phyloP scores from a whole-genome alignment of 2,329 filamentous ascomycete genomes.

The Periconia digitata region DNA sequence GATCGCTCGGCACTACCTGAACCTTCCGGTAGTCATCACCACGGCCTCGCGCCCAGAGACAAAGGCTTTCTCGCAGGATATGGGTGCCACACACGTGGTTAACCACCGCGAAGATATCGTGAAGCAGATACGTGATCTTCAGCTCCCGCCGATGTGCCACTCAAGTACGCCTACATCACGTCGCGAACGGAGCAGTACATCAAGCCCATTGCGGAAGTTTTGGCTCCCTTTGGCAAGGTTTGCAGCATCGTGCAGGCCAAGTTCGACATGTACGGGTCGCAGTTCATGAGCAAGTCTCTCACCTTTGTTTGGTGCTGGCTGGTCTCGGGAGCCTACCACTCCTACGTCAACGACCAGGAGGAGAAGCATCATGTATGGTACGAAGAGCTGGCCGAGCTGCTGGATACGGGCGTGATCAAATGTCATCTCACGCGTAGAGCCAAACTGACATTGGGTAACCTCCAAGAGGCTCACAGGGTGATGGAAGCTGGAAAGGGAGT shows the following conservation, averaged over 20 bases:
- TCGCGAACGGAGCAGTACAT: conserved; percentile 46
- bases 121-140: conserved; percentile 40
- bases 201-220: conserved; percentile 40
- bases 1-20: conserved; percentile 45
- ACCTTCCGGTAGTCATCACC: conserved; percentile 48
- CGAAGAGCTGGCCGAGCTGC: conserved; percentile 33
- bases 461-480: conserved; percentile 44
- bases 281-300: conserved; percentile 51
- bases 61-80: conserved; percentile 39
- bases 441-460: conserved; percentile 39
- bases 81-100: conserved; percentile 48
- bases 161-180: conserved; percentile 50
- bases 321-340: conserved; percentile 46
- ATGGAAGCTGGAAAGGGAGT: conserved; percentile 43
- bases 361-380: conserved; percentile 46
- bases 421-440: conserved; percentile 44
- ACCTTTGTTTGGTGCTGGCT: conserved; percentile 48
- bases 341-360: conserved; percentile 43
- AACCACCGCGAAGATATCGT: conserved; percentile 47
- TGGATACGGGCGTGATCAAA: conserved; percentile 43
- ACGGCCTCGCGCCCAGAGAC: conserved; percentile 49
- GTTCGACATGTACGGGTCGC: conserved; percentile 48
- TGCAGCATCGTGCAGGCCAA: conserved; percentile 50
- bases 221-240: conserved; percentile 49
- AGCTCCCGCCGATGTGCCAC: conserved; percentile 39